phyloP scores from a whole-genome alignment of 2,329 filamentous ascomycete genomes.

The Epichloe glyceriae region DNA sequence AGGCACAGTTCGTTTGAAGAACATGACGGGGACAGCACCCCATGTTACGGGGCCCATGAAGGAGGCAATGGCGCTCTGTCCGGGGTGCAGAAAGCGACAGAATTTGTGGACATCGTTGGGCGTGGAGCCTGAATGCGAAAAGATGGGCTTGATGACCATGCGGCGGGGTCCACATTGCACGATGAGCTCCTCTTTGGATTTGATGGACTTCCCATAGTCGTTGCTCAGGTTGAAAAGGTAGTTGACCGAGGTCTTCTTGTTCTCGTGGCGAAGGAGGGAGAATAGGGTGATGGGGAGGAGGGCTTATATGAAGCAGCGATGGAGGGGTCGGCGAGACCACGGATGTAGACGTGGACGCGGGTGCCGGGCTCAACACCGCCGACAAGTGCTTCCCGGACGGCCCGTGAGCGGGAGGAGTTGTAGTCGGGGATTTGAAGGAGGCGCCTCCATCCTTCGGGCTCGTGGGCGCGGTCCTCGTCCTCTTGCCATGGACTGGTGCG shows the following conservation, averaged over 20 bases:
- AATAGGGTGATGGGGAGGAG: constrained; percentile 53
- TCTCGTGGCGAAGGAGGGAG: constrained; percentile 83
- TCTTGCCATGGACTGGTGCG: constrained; percentile 81
- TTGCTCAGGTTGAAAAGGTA: constrained; percentile 77
- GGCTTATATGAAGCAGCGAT: constrained; percentile 35
- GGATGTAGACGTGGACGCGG: constrained; percentile 67
- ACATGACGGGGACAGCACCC: constrained; percentile 81
- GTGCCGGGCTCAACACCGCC: constrained; percentile 78
- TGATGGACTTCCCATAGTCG: constrained; percentile 62
- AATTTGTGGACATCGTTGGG: constrained; percentile 98
- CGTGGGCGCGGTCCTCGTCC: constrained; percentile 71
- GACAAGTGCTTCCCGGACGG: constrained; percentile 70
- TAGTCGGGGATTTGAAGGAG: constrained; percentile 85
- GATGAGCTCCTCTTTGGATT: constrained; percentile 84
- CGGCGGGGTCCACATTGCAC: constrained; percentile 83
- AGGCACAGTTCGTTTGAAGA: constrained; percentile 54
- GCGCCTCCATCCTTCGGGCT: constrained; percentile 81
- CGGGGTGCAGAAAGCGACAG: constrained; percentile 81
- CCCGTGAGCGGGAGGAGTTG: constrained; percentile 64
- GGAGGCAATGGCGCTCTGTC: constrained; percentile 74
- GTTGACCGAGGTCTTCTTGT: constrained; percentile 85
- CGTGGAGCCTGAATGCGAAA: constrained; percentile 78
- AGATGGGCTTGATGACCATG: constrained; percentile 78
- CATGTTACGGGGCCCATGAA: constrained; percentile 87
- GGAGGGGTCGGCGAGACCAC: constrained; percentile 31